phyloP scores from a whole-genome alignment of 352 stramenopile species.

The Porosira glacialis region DNA sequence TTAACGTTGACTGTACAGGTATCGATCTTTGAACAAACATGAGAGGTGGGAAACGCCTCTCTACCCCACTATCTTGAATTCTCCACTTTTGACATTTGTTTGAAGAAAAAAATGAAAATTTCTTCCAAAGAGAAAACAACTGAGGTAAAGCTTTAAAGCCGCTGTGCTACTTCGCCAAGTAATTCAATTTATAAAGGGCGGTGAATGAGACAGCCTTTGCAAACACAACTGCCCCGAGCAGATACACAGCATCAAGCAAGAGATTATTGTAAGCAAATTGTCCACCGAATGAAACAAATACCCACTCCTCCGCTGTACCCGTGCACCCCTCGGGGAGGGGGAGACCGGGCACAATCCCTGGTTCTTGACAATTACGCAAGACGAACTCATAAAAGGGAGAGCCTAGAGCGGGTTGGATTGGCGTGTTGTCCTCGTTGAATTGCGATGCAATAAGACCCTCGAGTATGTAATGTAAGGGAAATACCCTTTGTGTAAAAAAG shows the following conservation, averaged over 20 bases:
- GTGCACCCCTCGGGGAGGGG: slow-evolving; percentile 10
- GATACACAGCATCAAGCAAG: slow-evolving; percentile 58
- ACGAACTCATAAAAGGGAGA: slow-evolving; percentile 55
- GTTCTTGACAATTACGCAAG: slow-evolving; percentile 19
- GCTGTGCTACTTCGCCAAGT: slow-evolving; percentile 33
- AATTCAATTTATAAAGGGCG: slow-evolving; percentile 44
- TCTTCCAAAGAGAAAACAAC: too few relatives aligned
- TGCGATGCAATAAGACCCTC: slow-evolving; percentile 74
- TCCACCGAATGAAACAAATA: slow-evolving; percentile 58
- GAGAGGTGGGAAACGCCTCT: too few relatives aligned
- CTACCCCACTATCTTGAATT: too few relatives aligned
- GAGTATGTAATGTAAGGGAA: slow-evolving; percentile 78
- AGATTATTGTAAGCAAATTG: slow-evolving; percentile 44
- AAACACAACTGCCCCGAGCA: slow-evolving; percentile 48
- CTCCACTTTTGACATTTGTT: too few relatives aligned
- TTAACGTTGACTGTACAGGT: too few relatives aligned
- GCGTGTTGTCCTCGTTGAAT: slow-evolving; percentile 62
- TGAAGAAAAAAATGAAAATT: too few relatives aligned
- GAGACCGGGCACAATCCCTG: slow-evolving; percentile 6
- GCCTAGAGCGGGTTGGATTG: slow-evolving; percentile 52
- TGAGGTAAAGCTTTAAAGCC: too few relatives aligned
- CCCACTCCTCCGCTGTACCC: slow-evolving; percentile 67
- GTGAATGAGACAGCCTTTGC: slow-evolving; percentile 48
- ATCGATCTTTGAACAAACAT: too few relatives aligned
- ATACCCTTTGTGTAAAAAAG: too few relatives aligned